Evolutionary conservation across 805 yeast genomes (phyloP), one percentile per base, ranked within the genome.

Genomic region (Candida taoyuanica): DNA sequence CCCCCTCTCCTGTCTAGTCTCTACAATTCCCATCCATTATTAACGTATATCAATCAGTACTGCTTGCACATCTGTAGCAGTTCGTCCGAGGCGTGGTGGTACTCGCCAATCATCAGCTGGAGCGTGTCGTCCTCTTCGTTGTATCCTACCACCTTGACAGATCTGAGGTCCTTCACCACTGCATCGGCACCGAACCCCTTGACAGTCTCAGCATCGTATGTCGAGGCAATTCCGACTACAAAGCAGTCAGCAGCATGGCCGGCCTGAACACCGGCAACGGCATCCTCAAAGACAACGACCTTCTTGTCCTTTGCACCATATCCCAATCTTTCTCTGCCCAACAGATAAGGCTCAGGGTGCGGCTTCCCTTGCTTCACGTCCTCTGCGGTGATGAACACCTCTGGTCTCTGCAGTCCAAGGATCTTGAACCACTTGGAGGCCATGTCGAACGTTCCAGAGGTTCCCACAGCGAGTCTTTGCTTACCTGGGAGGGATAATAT

Each of bases 181-280:
- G 80, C 77, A 60, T 78, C 85, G 46, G 93, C 91, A 48, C 93
- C 94, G 42, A 81, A 75, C 38, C 67, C 74, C 59, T 75, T 70
- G 42, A 85, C 81, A 57, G 72, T 72, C 44, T 77, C 80, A 33
- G 79, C 73, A 48, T 70, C 76, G 60, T 78, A 83, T 39, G 93
- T 79, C 40, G 93, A 81, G 50, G 89, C 83, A 62, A 85, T 81
- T 57, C 94, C 95, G 51, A 85, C 77, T 44, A 84, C 81, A 57
- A 74, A 70, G 59, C 93, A 87, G 43, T 89, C 94, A 18, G 93
- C 89, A 39, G 73, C 84, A 58, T 78, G 76, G 56, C 94, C 95
- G 28, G 95, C 91, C 52, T 74, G 64, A 47, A 85, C 77, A 58
- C 95, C 95, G 34, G 93, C 89, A 42, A 88, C 91, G 32, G 95